Conservation (phyloP, 169 alveolate species). For the Plasmodium vivax region DNA sequence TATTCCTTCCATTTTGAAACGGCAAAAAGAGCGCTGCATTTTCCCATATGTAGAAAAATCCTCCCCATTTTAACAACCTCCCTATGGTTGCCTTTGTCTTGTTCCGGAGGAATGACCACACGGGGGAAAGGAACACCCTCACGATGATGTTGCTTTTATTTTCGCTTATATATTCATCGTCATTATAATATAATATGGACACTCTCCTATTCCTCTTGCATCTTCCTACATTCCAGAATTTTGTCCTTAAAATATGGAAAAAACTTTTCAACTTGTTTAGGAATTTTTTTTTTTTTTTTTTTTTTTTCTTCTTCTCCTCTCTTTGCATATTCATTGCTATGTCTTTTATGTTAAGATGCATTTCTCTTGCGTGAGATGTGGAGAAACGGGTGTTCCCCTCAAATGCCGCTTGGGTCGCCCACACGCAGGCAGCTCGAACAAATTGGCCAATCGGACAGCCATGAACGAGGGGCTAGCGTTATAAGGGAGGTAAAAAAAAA, state of each 20-base stretch:
- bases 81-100: background rate
- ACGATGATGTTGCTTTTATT: slow-evolving; percentile 6
- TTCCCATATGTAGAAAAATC: background rate
- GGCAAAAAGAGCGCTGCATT: background rate
- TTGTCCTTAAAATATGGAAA: background rate
- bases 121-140: slow-evolving; percentile 7
- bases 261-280: background rate
- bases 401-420: background rate
- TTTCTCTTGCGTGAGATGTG: background rate
- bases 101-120: background rate
- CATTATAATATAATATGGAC: background rate
- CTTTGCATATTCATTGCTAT: background rate
- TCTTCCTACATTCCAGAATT: background rate
- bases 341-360: background rate
- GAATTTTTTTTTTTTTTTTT: background rate
- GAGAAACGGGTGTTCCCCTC: background rate
- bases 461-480: background rate
- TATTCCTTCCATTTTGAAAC: background rate
- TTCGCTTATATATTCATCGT: background rate
- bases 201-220: background rate
- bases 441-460: background rate
- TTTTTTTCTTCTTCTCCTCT: background rate
- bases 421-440: background rate
- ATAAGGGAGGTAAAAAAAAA: background rate
- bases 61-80: background rate